Base-by-base conservation (phyloP, 257 asterid genomes). In the Ophiorrhiza pumila region DNA sequence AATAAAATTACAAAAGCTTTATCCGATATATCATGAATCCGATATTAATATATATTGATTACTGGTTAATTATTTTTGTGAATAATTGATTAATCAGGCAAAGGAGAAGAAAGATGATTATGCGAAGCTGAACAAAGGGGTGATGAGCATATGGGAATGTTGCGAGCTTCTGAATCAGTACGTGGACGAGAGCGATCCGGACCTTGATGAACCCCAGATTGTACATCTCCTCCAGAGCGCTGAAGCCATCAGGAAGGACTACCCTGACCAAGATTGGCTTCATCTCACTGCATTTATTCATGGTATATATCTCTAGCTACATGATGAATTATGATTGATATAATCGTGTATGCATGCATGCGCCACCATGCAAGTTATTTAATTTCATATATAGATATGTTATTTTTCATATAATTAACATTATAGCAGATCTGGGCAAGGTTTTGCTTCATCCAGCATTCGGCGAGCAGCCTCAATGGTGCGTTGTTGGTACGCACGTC, bases 111-210 rank as follows among this genome's bases (percentile, higher is more conserved):
- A 85, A 42, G 81, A 73, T 52, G 78, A 80, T 12, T 86, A 70
- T 66, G 80, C 80, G 9, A 59, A 68, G 25, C 70, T 85, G 15
- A 66, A 76, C 78, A 80, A 77, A 27, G 81, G 71, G 2, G 75
- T 72, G 65, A 85, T 85, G 89, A 80, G 85, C 81, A 83, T 85
- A 14, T 85, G 90, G 90, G 90, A 85, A 43, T 85, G 90, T 57
- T 80, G 87, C 60, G 90, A 85, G 27, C 80, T 85, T 4, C 70
- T 85, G 39, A 83, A 85, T 43, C 80, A 83, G 7, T 82, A 74
- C 35, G 87, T 83, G 46, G 87, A 80, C 67, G 87, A 86, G 0
- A 84, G 88, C 56, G 88, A 86, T 59, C 91, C 91, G 2, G 91
- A 86, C 45, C 72, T 85, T 71, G 90, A 85, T 58, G 87, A 80